Evolutionary conservation across 768 basidiomycete genomes (phyloP).

Genomic region (Pleurotus ostreatus): DNA sequence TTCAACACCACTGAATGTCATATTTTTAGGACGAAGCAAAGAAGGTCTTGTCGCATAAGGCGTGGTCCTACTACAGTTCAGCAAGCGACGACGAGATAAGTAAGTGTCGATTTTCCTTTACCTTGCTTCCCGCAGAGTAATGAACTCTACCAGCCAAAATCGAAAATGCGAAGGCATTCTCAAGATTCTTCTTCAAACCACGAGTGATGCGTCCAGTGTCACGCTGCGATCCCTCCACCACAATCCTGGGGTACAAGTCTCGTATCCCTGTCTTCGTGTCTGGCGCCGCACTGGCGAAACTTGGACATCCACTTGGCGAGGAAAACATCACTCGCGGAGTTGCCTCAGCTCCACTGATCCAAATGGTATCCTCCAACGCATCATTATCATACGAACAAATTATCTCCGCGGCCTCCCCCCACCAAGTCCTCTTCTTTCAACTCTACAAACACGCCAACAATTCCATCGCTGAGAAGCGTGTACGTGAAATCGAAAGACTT

Average conservation of each 20-base stretch:
- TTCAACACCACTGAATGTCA: background rate
- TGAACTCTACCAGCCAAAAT: constrained; percentile 37
- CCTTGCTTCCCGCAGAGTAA: constrained; percentile 14
- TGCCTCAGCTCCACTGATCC: constrained; percentile 64
- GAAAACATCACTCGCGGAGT: constrained; percentile 75
- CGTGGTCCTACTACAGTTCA: constrained; percentile 81
- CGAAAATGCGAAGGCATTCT: constrained; percentile 80
- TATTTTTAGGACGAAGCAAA: constrained; percentile 59
- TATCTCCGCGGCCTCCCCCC: constrained; percentile 46
- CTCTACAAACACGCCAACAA: constrained; percentile 81
- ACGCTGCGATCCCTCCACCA: constrained; percentile 64
- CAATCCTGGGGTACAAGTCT: constrained; percentile 65
- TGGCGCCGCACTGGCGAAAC: constrained; percentile 77
- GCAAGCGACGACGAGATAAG: constrained; percentile 83
- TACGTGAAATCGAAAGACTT: constrained; percentile 64
- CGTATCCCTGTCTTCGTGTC: constrained; percentile 81
- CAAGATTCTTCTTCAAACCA: constrained; percentile 82
- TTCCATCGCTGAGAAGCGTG: constrained; percentile 58
- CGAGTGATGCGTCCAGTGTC: constrained; percentile 72
- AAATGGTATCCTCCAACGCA: constrained; percentile 81
- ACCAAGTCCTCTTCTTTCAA: constrained; percentile 75
- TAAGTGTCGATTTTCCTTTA: constrained; percentile 29
- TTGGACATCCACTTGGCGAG: constrained; percentile 89
- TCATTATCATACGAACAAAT: constrained; percentile 66
- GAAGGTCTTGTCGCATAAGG: constrained; percentile 67